phyloP scores from a whole-genome alignment of 2,329 filamentous ascomycete genomes.

The Elsinoe ampelina region DNA sequence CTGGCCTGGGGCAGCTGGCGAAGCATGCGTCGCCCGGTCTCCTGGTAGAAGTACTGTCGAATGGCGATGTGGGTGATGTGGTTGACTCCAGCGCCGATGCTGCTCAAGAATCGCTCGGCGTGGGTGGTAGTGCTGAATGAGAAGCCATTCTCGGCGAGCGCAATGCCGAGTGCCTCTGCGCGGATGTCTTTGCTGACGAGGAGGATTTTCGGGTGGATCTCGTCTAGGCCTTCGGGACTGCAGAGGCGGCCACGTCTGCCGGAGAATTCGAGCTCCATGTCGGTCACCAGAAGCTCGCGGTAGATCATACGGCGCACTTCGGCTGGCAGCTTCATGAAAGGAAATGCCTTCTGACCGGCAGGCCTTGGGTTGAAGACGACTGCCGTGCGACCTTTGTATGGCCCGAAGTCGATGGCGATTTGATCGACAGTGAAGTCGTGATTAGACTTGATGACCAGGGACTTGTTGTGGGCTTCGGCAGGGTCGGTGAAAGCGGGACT shows the following conservation, averaged over 20 bases:
- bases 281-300: background rate
- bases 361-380: background rate
- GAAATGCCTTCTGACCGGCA: background rate
- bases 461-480: background rate
- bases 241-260: background rate
- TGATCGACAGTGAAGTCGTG: background rate
- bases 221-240: too few species aligned
- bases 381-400: background rate
- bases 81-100: background rate
- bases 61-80: background rate
- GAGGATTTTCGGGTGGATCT: too few species aligned
- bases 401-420: background rate
- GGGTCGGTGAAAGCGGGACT: background rate
- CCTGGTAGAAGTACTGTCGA: background rate
- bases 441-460: background rate
- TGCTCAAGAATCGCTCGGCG: background rate
- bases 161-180: constrained; percentile 16
- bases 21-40: too few species aligned
- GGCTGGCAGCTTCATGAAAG: constrained; percentile 13
- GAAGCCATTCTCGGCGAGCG: constrained; percentile 9
- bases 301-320: constrained; percentile 17
- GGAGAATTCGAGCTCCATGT: background rate
- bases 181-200: constrained; percentile 15
- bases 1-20: too few species aligned
- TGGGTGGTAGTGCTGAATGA: background rate